These are phyloP conservation scores for Apophysomyces elegans DNA, from an alignment of 371 early-diverging fungal genomes.

Conservation along the genomic window DNA sequence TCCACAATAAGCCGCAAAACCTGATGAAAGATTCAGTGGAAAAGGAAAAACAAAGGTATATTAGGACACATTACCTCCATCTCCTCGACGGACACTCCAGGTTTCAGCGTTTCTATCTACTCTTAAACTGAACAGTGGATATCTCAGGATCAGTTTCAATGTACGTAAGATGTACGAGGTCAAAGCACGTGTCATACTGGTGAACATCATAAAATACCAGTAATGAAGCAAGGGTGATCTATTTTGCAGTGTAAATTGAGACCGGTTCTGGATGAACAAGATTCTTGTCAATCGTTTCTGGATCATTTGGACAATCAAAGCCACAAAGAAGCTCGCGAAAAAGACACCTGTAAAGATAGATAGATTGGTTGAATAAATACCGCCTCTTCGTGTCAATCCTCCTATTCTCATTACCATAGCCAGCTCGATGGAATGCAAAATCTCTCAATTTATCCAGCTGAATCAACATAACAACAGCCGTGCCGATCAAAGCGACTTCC, in stretches of 20 bases:
- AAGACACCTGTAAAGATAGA: slow-evolving; percentile 29
- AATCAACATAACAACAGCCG: slow-evolving; percentile 33
- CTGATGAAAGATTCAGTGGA: slow-evolving; percentile 3
- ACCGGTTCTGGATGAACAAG: slow-evolving; percentile 39
- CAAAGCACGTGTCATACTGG: slow-evolving; percentile 52
- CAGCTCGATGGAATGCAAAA: slow-evolving; percentile 30
- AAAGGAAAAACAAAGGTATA: not conserved
- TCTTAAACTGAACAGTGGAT: slow-evolving; percentile 50
- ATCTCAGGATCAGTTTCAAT: slow-evolving; percentile 41
- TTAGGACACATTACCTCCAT: slow-evolving; percentile 37
- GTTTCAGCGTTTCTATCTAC: slow-evolving; percentile 58
- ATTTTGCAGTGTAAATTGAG: slow-evolving; percentile 39
- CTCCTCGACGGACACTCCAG: slow-evolving; percentile 57
- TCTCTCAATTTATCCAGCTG: slow-evolving; percentile 42
- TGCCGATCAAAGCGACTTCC: slow-evolving; percentile 41
- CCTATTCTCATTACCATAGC: slow-evolving; percentile 26
- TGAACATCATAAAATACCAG: slow-evolving; percentile 58
- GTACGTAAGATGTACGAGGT: slow-evolving; percentile 54
- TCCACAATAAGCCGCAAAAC: slow-evolving; percentile 53
- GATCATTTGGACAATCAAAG: slow-evolving; percentile 46
- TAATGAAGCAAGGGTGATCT: slow-evolving; percentile 51
- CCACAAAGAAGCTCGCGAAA: slow-evolving; percentile 51
- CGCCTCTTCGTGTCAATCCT: not conserved
- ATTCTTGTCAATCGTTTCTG: slow-evolving; percentile 47
- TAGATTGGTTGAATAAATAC: not conserved